A percentile compares a stretch with the other conserved stretches of the same genome.
phyloP scores from a whole-genome alignment of 1,284 basidiomycete species.

The Thelephora terrestris region DNA sequence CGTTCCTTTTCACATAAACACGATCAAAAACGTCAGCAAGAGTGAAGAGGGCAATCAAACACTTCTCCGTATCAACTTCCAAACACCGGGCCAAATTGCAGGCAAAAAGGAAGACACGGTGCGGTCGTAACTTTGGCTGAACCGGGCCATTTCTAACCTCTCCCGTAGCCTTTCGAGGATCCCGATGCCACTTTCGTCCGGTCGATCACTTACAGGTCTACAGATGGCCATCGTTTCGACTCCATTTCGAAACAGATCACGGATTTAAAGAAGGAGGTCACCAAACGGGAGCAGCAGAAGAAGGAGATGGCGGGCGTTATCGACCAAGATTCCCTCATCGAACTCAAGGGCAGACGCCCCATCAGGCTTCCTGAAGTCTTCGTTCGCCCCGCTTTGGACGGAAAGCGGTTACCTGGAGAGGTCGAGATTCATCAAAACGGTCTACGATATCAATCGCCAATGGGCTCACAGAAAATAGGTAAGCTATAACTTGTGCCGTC shows the following conservation, averaged over 20 bases:
- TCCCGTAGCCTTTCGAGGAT: slow-evolving; percentile 83
- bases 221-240: slow-evolving; percentile 84
- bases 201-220: slow-evolving; percentile 89
- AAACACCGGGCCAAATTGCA: slow-evolving; percentile 94
- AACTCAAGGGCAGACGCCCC: slow-evolving; percentile 80
- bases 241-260: slow-evolving; percentile 88
- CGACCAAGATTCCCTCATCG: slow-evolving; percentile 85
- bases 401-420: slow-evolving; percentile 89
- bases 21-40: slow-evolving; percentile 97
- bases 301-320: slow-evolving; percentile 98
- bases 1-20: slow-evolving; percentile 97
- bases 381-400: slow-evolving; percentile 87
- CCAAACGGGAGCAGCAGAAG: slow-evolving; percentile 95
- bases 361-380: slow-evolving; percentile 86
- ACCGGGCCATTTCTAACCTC: background rate
- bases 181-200: slow-evolving; percentile 96
- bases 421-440: slow-evolving; percentile 98
- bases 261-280: slow-evolving; percentile 92
- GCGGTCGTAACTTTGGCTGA: slow-evolving; percentile 12
- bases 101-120: slow-evolving; percentile 99
- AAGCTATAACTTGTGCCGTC: slow-evolving; percentile 18
- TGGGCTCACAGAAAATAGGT: slow-evolving; percentile 87
- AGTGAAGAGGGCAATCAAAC: slow-evolving; percentile 95
- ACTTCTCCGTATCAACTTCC: slow-evolving; percentile 95
- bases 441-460: slow-evolving; percentile 84